Evolutionary conservation across 129 eudicot species (phyloP), one percentile per base, ranked within the genome.

Genomic region (Heracleum sosnowskyi): DNA sequence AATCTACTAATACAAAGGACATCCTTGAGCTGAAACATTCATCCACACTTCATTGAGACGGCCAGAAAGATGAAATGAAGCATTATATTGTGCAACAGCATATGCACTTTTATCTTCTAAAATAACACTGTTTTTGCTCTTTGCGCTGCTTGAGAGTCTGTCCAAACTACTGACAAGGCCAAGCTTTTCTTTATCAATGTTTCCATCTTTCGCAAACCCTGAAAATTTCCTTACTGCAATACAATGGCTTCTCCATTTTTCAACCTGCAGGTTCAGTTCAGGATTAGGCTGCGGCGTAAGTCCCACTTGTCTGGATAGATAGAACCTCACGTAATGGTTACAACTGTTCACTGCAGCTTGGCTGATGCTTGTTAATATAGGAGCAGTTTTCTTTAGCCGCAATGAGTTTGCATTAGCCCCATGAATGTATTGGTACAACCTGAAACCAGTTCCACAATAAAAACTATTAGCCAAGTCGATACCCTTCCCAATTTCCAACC

Each of bases 381-480:
- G 90, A 69, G 74, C 44, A 33, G 87, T 86, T 11, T 78, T 83
- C 55, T n/a, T 39, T 39, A 83, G 31, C 46, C 62, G 64, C 42
- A 79, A 57, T 46, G 84, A 81, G 71, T 86, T 66, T 73, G 57
- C 74, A 47, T 81, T 86, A 40, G 81, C 79, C 20, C 90, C 90
- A 36, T 83, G 87, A 81, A 83, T 69, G 83, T 83, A 86, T 49
- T 86, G 90, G 55, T 86, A 86, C 82, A 86, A 78, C 81, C 87
- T 86, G 78, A 57, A 36, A 22, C 26, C 33, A 22, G 3, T 12
- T 55, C 0, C 12, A 53, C 35, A 35, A 44, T 10, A 35, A 17
- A 31, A 36, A 69, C 22, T 4, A 34, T 69, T 8, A 69, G 44
- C 40, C 22, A 60, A 60, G 68, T 60, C 1, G 4, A 60, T n/a